Conservation (phyloP, 768 basidiomycete genomes). For the Russula brevipes region DNA sequence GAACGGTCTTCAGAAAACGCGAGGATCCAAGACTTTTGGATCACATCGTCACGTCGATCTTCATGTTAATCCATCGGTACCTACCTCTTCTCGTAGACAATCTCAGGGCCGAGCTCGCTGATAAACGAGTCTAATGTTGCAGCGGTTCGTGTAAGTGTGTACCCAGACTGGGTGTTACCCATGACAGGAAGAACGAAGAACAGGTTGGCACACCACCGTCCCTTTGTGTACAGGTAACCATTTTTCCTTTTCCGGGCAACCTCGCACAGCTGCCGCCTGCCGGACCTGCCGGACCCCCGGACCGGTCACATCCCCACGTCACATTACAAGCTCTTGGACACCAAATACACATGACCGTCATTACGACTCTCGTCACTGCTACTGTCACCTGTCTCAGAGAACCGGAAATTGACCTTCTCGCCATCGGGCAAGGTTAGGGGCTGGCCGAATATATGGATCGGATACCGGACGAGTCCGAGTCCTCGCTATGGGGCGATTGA, state of each 20-base stretch:
- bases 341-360: background rate
- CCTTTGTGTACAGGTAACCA: background rate
- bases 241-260: constrained; percentile 2
- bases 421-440: background rate
- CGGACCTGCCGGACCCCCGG: too few relatives aligned
- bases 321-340: background rate
- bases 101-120: constrained; percentile 78
- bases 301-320: background rate
- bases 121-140: constrained; percentile 90
- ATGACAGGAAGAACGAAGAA: constrained; percentile 35
- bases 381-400: background rate
- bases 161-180: constrained; percentile 76
- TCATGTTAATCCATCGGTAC: constrained; percentile 24
- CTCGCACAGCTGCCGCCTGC: background rate
- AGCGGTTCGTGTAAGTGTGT: constrained; percentile 62
- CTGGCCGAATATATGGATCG: constrained; percentile 10
- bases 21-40: constrained; percentile 58
- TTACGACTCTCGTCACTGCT: background rate
- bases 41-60: background rate
- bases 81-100: constrained; percentile 90
- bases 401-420: background rate
- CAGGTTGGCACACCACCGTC: background rate
- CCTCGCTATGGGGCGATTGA: background rate
- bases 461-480: constrained; percentile 1
- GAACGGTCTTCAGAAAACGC: constrained; percentile 74